Evolutionary conservation across 2,329 filamentous ascomycete genomes (phyloP).

Genomic region (Ampelomyces quisqualis): DNA sequence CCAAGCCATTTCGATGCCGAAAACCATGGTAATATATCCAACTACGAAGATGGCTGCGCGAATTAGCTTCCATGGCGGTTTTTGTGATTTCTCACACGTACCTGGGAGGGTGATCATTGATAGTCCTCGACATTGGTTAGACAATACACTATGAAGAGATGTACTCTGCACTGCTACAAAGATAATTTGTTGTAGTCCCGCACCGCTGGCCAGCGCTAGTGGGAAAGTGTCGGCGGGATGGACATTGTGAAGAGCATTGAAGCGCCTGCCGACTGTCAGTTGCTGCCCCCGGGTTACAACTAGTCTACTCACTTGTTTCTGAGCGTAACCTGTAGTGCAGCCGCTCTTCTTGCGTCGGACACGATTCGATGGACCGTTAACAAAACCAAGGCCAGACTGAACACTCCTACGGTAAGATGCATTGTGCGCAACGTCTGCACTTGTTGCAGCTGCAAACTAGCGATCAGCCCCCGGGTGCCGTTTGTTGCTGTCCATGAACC

Average conservation of each 20-base stretch:
- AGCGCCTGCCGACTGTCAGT: constrained; percentile 32
- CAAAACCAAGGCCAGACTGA: constrained; percentile 41
- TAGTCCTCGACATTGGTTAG: constrained; percentile 37
- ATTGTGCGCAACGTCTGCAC: constrained; percentile 44
- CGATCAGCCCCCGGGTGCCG: constrained; percentile 34
- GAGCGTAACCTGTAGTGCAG: constrained; percentile 33
- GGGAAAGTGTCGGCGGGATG: constrained; percentile 46
- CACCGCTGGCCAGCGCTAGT: constrained; percentile 43
- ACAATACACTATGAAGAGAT: constrained; percentile 42
- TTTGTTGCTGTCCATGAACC: constrained; percentile 36
- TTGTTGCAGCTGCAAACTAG: constrained; percentile 39
- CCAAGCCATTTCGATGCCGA: constrained; percentile 62
- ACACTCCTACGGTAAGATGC: constrained; percentile 43
- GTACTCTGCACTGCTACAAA: constrained; percentile 44
- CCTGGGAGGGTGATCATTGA: constrained; percentile 44
- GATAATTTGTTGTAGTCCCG: constrained; percentile 41
- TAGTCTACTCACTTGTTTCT: constrained; percentile 34
- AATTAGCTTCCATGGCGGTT: constrained; percentile 24
- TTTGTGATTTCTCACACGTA: constrained; percentile 28
- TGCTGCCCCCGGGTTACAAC: background rate
- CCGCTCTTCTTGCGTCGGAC: constrained; percentile 41
- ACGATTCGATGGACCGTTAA: constrained; percentile 42
- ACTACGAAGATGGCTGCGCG: constrained; percentile 63
- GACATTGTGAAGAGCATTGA: constrained; percentile 40
- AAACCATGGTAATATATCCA: constrained; percentile 65